Evolutionary conservation across 83 land plant species (phyloP).

Genomic region (Picea engelmannii): DNA sequence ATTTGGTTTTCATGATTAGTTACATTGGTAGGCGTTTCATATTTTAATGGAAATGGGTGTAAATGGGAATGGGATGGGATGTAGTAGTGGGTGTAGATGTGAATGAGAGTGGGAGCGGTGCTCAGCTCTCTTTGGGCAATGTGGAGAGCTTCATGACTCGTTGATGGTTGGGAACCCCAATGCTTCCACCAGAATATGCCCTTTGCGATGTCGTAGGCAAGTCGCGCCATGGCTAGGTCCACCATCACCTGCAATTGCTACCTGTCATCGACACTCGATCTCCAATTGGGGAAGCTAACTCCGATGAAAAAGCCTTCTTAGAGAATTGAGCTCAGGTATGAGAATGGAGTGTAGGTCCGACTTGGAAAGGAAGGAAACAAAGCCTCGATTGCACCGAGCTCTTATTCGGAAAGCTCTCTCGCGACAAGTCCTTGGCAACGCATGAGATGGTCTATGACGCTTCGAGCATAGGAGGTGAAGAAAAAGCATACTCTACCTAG

Average conservation of each 20-base stretch:
- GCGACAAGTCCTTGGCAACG: slow-evolving; percentile 36
- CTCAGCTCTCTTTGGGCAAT: too few species aligned
- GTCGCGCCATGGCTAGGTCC: slow-evolving; percentile 40
- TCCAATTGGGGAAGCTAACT: slow-evolving; percentile 81
- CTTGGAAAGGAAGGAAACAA: slow-evolving; percentile 69
- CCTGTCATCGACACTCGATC: slow-evolving; percentile 32
- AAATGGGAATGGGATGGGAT: slow-evolving; percentile 38
- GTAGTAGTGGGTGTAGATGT: slow-evolving; percentile 19
- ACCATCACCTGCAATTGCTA: slow-evolving; percentile 40
- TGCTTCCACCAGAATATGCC: slow-evolving; percentile 50
- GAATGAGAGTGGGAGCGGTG: slow-evolving; percentile 64
- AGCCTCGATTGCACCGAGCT: slow-evolving; percentile 64
- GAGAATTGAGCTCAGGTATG: slow-evolving; percentile 13
- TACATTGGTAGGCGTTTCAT: too few species aligned
- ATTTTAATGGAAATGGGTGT: too few species aligned
- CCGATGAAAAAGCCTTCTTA: slow-evolving; percentile 50
- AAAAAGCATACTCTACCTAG: slow-evolving; percentile 51
- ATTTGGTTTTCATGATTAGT: too few species aligned
- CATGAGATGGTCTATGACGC: slow-evolving; percentile 53
- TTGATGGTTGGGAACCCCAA: slow-evolving; percentile 61
- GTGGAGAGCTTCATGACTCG: not conserved
- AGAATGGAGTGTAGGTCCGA: slow-evolving; percentile 74
- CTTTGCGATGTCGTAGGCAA: slow-evolving; percentile 41
- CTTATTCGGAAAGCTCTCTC: slow-evolving; percentile 63
- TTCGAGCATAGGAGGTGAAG: slow-evolving; percentile 57